A percentile compares a stretch with the other conserved stretches of the same genome.
Evolutionary conservation across 2,329 filamentous ascomycete species (phyloP).

Genomic region (Scedosporium apiospermum): DNA sequence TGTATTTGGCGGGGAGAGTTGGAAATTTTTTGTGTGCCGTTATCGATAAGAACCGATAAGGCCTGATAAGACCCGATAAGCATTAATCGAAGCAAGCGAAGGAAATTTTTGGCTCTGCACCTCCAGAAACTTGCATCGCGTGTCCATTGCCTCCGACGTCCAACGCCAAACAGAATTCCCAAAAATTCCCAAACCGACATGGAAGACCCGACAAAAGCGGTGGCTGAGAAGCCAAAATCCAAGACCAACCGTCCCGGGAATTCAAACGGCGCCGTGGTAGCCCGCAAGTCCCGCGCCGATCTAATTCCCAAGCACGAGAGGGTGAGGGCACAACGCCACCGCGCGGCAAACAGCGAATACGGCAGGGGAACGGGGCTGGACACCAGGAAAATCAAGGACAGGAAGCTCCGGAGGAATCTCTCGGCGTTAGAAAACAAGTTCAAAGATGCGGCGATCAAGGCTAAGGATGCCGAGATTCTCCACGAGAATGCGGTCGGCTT

Average conservation of each 20-base stretch:
- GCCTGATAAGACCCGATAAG: background rate
- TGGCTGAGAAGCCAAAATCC: conserved; percentile 24
- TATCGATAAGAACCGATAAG: conserved; percentile 11
- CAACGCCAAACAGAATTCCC: background rate
- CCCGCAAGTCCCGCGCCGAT: conserved; percentile 39
- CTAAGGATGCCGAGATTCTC: conserved; percentile 92
- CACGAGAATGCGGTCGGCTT: conserved; percentile 81
- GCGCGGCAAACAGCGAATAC: conserved; percentile 65
- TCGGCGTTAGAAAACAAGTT: conserved; percentile 73
- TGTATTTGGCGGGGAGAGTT: conserved; percentile 8
- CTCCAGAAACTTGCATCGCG: background rate
- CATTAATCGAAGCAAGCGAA: background rate
- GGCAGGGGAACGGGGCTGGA: conserved; percentile 73
- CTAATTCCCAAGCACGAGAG: conserved; percentile 42
- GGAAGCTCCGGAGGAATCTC: conserved; percentile 77
- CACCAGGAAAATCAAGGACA: conserved; percentile 68
- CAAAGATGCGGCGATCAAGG: conserved; percentile 68
- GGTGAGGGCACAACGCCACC: conserved; percentile 40
- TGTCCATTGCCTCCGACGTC: background rate
- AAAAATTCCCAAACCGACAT: conserved; percentile 18
- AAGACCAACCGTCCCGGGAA: conserved; percentile 21
- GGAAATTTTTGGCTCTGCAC: conserved; percentile 3
- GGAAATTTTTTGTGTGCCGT: conserved; percentile 18
- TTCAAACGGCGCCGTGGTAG: conserved; percentile 43
- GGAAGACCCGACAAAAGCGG: conserved; percentile 18